Base-by-base conservation (phyloP, 345 rosid species). In the Syzygium aqueum region DNA sequence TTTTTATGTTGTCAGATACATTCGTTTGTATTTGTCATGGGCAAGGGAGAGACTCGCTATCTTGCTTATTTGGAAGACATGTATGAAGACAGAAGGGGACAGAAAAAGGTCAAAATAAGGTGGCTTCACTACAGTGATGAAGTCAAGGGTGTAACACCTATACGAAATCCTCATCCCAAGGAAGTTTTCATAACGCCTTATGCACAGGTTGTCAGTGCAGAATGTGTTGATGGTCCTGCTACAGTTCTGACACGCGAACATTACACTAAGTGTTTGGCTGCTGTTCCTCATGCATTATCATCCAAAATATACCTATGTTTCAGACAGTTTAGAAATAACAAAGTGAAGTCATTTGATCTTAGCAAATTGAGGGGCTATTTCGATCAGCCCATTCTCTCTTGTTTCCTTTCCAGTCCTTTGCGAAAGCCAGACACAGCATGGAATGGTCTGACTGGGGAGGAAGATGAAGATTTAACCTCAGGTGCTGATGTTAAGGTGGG, bases 21-120 rank as follows among this genome's bases (percentile, higher is more conserved):
- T 77, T 97, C 99, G 25, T 97, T 97, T 92, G 98, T 97, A 87
- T 96, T 94, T 90, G 98, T 96, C 86, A 93, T 97, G 99, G 96
- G 94, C 84, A 95, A 95, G 92, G 99, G 93, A 82, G 95, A 96
- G 84, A 94, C 92, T 89, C 95, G 89, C 51, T 95, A 97, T 27
- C 90, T 97, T 92, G 98, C 98, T 77, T 95, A 97, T 91, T 91
- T 97, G 93, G 99, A 97, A 92, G 99, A 97, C 89, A 97, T 97
- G 98, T 97, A 97, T 53, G 99, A 96, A 92, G 98, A 97, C 94
- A 96, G 94, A 90, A 94, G 96, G 89, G 99, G 99, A 85, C 96
- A 90, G 86, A 97, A 95, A 89, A 97, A 97, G 89, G 98, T 97
- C 85, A 97, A 93, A 93, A 98, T 96, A 85, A 94, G 98, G 92